phyloP scores from a whole-genome alignment of 352 stramenopile species.

The Pythium aphanidermatum region DNA sequence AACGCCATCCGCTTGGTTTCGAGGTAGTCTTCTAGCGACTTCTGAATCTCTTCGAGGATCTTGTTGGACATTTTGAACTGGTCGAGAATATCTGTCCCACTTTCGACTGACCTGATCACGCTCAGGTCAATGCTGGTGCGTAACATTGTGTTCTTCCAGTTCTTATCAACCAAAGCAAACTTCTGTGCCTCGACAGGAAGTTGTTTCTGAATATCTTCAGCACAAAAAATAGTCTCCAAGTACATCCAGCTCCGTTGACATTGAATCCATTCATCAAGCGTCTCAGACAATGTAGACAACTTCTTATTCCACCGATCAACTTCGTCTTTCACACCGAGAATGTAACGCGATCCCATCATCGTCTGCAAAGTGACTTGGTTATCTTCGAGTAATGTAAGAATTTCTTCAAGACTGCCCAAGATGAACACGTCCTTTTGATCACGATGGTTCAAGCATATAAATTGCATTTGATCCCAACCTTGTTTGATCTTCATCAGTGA shows the following conservation, averaged over 20 bases:
- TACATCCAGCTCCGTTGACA: constrained; percentile 88
- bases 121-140: constrained; percentile 67
- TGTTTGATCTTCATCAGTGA: constrained; percentile 86
- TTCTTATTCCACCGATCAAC: constrained; percentile 89
- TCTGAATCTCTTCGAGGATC: constrained; percentile 89
- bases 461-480: constrained; percentile 85
- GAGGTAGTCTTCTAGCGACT: constrained; percentile 89
- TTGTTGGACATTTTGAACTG: constrained; percentile 82
- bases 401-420: constrained; percentile 87
- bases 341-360: constrained; percentile 91
- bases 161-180: constrained; percentile 81
- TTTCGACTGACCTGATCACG: constrained; percentile 75
- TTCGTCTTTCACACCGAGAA: constrained; percentile 88
- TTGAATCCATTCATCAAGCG: constrained; percentile 79
- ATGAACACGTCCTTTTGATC: constrained; percentile 88
- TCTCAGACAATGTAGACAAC: constrained; percentile 75
- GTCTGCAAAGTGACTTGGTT: constrained; percentile 90
- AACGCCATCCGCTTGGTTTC: constrained; percentile 92
- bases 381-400: constrained; percentile 86
- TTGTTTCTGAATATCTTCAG: constrained; percentile 87
- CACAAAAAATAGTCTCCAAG: constrained; percentile 85
- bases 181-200: constrained; percentile 81
- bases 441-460: constrained; percentile 78
- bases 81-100: constrained; percentile 62
- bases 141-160: constrained; percentile 82